These are phyloP conservation scores for Nicotiana paniculata DNA, from an alignment of 257 asterid genomes.

Conservation along the genomic window DNA sequence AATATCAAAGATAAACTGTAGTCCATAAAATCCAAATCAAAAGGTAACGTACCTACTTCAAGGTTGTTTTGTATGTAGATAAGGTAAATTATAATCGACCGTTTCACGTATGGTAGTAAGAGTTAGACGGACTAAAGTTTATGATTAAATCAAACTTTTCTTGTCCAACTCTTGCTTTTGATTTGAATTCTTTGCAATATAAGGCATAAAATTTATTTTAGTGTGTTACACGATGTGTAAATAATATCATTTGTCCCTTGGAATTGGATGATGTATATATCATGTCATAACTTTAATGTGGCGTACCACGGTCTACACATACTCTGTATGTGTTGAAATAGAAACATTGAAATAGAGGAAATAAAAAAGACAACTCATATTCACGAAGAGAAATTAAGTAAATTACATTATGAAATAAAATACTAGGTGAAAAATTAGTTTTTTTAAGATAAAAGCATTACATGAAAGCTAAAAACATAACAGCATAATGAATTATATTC, in stretches of 20 bases:
- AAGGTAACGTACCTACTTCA: neutral
- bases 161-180: neutral
- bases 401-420: too few species aligned
- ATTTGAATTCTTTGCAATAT: neutral
- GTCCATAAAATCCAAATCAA: neutral
- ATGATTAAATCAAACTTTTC: neutral
- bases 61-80: neutral
- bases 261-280: neutral
- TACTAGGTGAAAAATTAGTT: neutral
- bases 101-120: neutral
- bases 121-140: neutral
- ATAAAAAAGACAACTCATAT: too few species aligned
- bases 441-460: too few species aligned
- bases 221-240: neutral
- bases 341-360: too few species aligned
- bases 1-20: neutral
- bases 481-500: neutral
- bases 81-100: neutral
- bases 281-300: too few species aligned
- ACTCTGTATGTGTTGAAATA: too few species aligned
- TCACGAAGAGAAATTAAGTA: neutral
- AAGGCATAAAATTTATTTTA: neutral
- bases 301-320: too few species aligned
- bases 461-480: too few species aligned
- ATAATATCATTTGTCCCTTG: neutral